phyloP scores from a whole-genome alignment of 1,139 yeast genomes.

The Pichia inconspicua region DNA sequence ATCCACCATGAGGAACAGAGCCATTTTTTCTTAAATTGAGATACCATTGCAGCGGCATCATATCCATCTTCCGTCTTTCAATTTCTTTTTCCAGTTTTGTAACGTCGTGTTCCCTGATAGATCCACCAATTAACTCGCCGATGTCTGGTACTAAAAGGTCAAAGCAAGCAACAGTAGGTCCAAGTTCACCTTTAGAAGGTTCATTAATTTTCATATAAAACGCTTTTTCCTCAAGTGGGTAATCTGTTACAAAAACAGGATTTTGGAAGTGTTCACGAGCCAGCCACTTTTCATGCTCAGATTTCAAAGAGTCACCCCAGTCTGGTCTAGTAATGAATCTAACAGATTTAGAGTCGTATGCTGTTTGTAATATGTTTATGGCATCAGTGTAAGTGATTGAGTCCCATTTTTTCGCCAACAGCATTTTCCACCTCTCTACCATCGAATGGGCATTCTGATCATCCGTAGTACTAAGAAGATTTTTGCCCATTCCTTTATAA shows the following conservation, averaged over 20 bases:
- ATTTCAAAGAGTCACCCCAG: conserved; percentile 71
- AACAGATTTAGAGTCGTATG: conserved; percentile 24
- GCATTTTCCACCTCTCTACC: conserved; percentile 32
- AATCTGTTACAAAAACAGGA: conserved; percentile 87
- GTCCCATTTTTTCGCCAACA: conserved; percentile 48
- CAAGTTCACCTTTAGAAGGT: conserved; percentile 25
- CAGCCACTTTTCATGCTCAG: conserved; percentile 89
- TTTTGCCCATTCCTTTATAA: conserved; percentile 32
- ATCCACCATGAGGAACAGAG: conserved; percentile 90
- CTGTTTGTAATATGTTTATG: conserved; percentile 38
- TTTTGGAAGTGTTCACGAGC: conserved; percentile 60
- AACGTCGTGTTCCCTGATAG: conserved; percentile 72
- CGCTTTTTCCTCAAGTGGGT: conserved; percentile 74
- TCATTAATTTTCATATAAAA: conserved; percentile 71
- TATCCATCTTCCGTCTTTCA: conserved; percentile 43
- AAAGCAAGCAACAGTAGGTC: conserved; percentile 73
- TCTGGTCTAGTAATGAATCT: conserved; percentile 30
- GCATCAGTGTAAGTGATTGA: conserved; percentile 73
- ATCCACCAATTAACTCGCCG: conserved; percentile 97
- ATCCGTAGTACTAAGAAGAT: conserved; percentile 36
- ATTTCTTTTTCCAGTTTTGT: conserved; percentile 44
- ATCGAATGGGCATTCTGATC: conserved; percentile 30
- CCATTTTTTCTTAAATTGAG: conserved; percentile 67
- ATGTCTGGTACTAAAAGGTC: conserved; percentile 83
- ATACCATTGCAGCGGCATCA: conserved; percentile 71